Base-by-base conservation (phyloP, 352 stramenopile species). In the Phytophthora ohioensis region DNA sequence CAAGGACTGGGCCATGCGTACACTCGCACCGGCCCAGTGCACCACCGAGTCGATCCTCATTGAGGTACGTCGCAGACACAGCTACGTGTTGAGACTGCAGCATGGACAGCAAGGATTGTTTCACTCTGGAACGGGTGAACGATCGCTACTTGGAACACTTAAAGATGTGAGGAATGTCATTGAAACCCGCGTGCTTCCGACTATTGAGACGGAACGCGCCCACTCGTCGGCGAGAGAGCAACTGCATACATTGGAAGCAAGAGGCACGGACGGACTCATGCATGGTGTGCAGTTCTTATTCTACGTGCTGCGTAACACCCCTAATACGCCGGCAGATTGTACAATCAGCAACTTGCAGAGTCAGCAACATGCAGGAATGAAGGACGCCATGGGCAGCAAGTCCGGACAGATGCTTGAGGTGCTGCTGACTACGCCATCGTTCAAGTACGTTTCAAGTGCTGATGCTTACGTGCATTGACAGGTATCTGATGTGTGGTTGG, bases 221-320 rank as follows among this genome's bases (percentile, higher is more conserved):
- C 86, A 95, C 65, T 93, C 86, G 60, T 95, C 86, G 2, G 88
- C 86, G 2, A 85, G 87, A 52, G 88, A 95, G 59, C 88, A 95
- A 56, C 73, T 95, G 1, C 84, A 92, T 59, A 92, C 84, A 21
- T 48, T 95, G 11, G 88, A 95, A 71, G 88, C 86, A 4, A 76
- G 87, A 34, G 88, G 86, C 45, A 93, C 84, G 11, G 86, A 94
- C 58, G 88, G 85, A 35, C 80, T 95, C 30, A 93, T 95, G 85
- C 88, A 95, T 59, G 88, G 88, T 39, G 86, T 95, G 46, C 88
- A 95, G 69, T 95, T 95, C 58, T 71, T 95, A 30, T 95, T 95
- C 42, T 95, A 95, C 57, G 88, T 95, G 62, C 74, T 95, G 30
- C 78, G 88, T 0, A 95, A 95, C 57, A 93, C 88, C 35, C 79